Evolutionary conservation across 2,329 filamentous ascomycete genomes (phyloP), one percentile per base, ranked within the genome.

Genomic region (Sporothrix mexicana): DNA sequence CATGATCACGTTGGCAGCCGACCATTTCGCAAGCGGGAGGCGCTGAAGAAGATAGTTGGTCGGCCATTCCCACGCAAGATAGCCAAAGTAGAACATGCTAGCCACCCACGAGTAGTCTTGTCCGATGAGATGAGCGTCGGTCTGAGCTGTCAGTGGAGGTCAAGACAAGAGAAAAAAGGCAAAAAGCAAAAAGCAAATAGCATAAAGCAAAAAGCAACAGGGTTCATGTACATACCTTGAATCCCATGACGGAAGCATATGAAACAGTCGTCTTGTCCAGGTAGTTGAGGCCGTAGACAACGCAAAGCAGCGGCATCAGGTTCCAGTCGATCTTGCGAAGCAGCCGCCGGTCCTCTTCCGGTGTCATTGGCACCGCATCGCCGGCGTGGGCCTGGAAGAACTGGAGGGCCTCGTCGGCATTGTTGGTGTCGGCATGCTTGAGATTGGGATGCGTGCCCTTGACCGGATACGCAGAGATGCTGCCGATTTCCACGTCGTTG

Each of bases 11-110:
- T 89, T 91, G 74, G 86, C 84, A 0, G 88, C 88, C 1, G 87
- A 90, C 79, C 91, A 92, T 77, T 92, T 92, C 0, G 88, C 90
- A 7, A 92, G 80, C 0, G 90, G 90, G 1, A 92, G 80, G 0
- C 86, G 82, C 79, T 92, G 90, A 13, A 92, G 83, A 41, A 92
- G 83, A 13, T 88, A 85, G 77, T 86, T 90, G 0, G 90, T 91
- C 0, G 90, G 90, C 79, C 90, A 92, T 78, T 92, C 90, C 86
- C 86, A 91, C 2, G 85, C 87, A 17, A 82, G 77, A 72, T 82
- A 82, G 78, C 84, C 84, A 73, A 77, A 85, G 76, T 86, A 86
- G 76, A 86, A 86, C 78, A 87, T 81, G 76, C 82, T 85, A 1
- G 83, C 83, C 15, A 88, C 80, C 86, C 86, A 87, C 74, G 85